Evolutionary conservation across 2,329 filamentous ascomycete species (phyloP).

Genomic region (Colletotrichum magnum): DNA sequence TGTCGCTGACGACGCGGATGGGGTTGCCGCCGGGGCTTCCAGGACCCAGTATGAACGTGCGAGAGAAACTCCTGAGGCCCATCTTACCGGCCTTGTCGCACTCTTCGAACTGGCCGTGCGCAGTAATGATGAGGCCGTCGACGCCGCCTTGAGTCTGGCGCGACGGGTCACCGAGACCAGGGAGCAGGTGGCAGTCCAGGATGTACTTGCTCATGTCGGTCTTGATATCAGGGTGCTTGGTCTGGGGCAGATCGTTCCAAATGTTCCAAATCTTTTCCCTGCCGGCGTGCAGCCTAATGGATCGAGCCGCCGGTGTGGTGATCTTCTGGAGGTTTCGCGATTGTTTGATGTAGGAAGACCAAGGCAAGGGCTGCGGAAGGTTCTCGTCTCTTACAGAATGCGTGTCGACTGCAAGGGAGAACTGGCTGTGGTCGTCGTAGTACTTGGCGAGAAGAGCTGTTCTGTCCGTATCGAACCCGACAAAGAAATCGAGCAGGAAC

Average conservation of each 20-base stretch:
- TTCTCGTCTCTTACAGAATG: slow-evolving; percentile 64
- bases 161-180: slow-evolving; percentile 78
- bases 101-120: slow-evolving; percentile 91
- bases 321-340: slow-evolving; percentile 85
- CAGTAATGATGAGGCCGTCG: slow-evolving; percentile 81
- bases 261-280: slow-evolving; percentile 74
- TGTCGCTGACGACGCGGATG: slow-evolving; percentile 84
- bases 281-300: slow-evolving; percentile 77
- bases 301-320: slow-evolving; percentile 69
- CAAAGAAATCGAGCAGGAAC: slow-evolving; percentile 82
- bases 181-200: slow-evolving; percentile 84
- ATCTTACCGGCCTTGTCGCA: slow-evolving; percentile 70
- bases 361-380: slow-evolving; percentile 66
- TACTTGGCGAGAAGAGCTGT: slow-evolving; percentile 72
- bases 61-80: slow-evolving; percentile 83
- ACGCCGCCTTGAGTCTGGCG: slow-evolving; percentile 75
- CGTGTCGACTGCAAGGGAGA: slow-evolving; percentile 82
- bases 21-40: slow-evolving; percentile 74
- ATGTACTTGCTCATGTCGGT: slow-evolving; percentile 80
- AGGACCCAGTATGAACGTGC: slow-evolving; percentile 84
- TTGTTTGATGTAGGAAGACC: slow-evolving; percentile 81
- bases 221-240: slow-evolving; percentile 80
- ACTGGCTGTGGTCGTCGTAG: slow-evolving; percentile 83
- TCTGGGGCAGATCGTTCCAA: slow-evolving; percentile 80
- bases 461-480: slow-evolving; percentile 81